Evolutionary conservation across 2,329 filamentous ascomycete species (phyloP), one percentile per base, ranked within the genome.

Genomic region (Orbilia brochopaga): DNA sequence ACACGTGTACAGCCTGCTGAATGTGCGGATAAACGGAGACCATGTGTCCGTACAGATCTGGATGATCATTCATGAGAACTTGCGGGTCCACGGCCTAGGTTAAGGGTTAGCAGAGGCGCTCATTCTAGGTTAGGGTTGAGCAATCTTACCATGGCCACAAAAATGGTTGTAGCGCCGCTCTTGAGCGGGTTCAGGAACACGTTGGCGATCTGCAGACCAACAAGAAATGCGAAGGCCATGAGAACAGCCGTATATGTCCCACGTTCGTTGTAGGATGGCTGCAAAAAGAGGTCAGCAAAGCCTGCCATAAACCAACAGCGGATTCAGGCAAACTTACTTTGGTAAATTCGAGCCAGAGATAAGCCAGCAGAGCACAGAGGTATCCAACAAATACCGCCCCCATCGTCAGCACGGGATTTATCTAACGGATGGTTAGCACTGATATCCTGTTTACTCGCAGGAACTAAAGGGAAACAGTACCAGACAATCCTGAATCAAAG

Each of bases 111-210:
- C 21, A 37, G 10, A 54, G 27, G 27, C 23, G 32, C 15, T 50
- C 5, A 32, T n/a, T 37, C 19, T 61, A 82, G 79, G 7, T 85
- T 85, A 78, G 86, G 85, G 40, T 21, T 10, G 11, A 44, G 56
- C 59, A 74, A 37, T 73, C 85, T 87, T 1, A 84, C 85, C 79
- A 83, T 84, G 1, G 91, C 92, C 0, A 96, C 91, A 76, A 97
- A 97, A 73, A 96, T 90, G 0, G 92, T 95, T 75, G 96, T 90
- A 74, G 96, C 86, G n/a, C 93, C 93, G 76, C 88, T 92, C 74
- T 88, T 88, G 64, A 97, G 83, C 0, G 93, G 93, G 0, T 90
- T 93, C 35, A 93, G 90, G 80, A 97, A 95, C 74, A 96, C 86
- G 79, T 95, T 90, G 78, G 88, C 90, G 70, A 97, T 89, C 79